Base-by-base conservation (phyloP, 495 filamentous ascomycete genomes). In the Penicillium coffeae region DNA sequence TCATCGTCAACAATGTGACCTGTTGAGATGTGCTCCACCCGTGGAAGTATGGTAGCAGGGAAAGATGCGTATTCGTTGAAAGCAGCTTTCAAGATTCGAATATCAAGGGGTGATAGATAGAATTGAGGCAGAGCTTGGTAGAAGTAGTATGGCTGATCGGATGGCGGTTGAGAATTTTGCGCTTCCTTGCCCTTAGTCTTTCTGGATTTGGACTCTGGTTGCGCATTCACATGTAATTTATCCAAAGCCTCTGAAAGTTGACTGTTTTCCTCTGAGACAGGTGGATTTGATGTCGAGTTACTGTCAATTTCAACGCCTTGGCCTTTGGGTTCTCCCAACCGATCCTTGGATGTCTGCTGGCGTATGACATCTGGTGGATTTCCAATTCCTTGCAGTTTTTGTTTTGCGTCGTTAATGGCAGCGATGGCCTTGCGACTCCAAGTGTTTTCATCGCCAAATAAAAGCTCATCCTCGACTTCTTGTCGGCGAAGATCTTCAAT, bases 41-140 rank as follows among this genome's bases (percentile, higher is more conserved):
- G 82, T 1, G 93, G 93, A 7, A 97, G 80, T 13, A 98, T 84
- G 0, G 89, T 94, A 0, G 91, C 85, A 7, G 93, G 94, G 61
- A 98, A 95, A 7, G 74, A 67, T 2, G 82, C 75, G 64, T 92
- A 98, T 34, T 85, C 79, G 3, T 88, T 89, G 64, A 95, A 98
- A 8, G 88, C 88, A 0, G 87, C 80, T 63, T 90, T 95, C 36
- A 98, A 75, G 58, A 98, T 97, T 38, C 92, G 86, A 55, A 97
- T 97, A 62, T 98, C 93, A 8, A 98, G 80, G 6, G 93, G 83
- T 0, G 92, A 94, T 18, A 98, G 78, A 59, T 96, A 98, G 46
- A 93, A 89, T 49, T 98, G 93, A 20, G 87, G 83, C 19, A 93
- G 74, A 3, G 89, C 84, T 54, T 92, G 87, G 63, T 97, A 98